phyloP scores from a whole-genome alignment of 805 yeast species.

The Teunomyces kruisii region DNA sequence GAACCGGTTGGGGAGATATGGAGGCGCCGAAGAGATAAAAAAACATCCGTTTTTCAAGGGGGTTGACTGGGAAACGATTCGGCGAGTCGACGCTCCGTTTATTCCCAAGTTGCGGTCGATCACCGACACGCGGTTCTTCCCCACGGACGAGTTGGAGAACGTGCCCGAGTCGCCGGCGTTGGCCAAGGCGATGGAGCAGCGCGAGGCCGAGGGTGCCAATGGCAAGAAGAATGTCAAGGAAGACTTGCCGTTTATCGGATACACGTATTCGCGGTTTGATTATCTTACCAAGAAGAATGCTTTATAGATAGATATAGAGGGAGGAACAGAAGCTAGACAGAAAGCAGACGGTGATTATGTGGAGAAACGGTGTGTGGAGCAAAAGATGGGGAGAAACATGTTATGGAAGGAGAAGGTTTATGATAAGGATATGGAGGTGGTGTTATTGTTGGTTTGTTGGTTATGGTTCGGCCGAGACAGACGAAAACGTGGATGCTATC shows the following conservation, averaged over 20 bases:
- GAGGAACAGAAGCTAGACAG: not conserved
- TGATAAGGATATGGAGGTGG: too few relatives aligned
- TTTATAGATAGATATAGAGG: slow-evolving; percentile 16
- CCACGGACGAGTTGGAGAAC: slow-evolving; percentile 92
- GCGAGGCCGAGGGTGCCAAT: slow-evolving; percentile 50
- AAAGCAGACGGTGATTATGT: too few relatives aligned
- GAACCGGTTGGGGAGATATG: slow-evolving; percentile 76
- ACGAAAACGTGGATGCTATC: too few relatives aligned
- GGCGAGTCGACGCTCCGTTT: slow-evolving; percentile 89
- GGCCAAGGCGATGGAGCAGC: slow-evolving; percentile 58
- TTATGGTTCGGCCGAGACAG: too few relatives aligned
- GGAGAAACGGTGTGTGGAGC: too few relatives aligned
- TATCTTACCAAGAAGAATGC: slow-evolving; percentile 80
- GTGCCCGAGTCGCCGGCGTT: slow-evolving; percentile 82
- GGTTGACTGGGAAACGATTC: slow-evolving; percentile 90
- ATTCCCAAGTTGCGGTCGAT: slow-evolving; percentile 88
- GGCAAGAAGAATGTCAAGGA: slow-evolving; percentile 59
- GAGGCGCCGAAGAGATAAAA: slow-evolving; percentile 91
- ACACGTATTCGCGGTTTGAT: slow-evolving; percentile 93
- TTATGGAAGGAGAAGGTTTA: too few relatives aligned
- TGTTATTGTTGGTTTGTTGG: too few relatives aligned
- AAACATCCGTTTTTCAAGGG: slow-evolving; percentile 91
- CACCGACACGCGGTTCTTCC: slow-evolving; percentile 97
- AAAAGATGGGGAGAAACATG: too few relatives aligned
- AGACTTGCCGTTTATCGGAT: slow-evolving; percentile 95